Evolutionary conservation across 257 asterid genomes (phyloP).

Genomic region (Nicotiana attenuata): DNA sequence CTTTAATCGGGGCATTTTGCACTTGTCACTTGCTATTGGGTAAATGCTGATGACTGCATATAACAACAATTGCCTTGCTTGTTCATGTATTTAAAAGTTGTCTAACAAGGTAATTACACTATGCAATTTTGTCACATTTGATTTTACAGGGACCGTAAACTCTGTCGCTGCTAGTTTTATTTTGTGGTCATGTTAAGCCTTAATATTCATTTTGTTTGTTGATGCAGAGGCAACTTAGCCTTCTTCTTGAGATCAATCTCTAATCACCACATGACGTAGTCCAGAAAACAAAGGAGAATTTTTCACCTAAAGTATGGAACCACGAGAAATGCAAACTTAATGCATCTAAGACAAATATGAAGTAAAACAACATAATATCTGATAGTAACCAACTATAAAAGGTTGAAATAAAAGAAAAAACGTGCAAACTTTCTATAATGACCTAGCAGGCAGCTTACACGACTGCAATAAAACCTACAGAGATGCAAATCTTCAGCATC

Average conservation of each 20-base stretch:
- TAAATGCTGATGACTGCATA: neutral
- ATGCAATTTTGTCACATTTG: neutral
- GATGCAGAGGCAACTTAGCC: neutral
- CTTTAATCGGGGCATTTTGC: neutral
- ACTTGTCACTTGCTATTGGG: neutral
- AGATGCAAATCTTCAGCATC: slow-evolving; percentile 1
- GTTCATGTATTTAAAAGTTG: neutral
- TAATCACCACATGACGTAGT: neutral
- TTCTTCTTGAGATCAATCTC: slow-evolving; percentile 3
- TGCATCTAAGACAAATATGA: slow-evolving; percentile 5
- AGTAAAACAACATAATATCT: neutral
- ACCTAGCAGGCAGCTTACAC: neutral
- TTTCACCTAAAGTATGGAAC: neutral
- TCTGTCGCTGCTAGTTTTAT: neutral
- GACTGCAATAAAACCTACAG: neutral
- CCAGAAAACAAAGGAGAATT: neutral
- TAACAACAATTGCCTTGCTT: neutral
- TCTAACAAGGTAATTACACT: neutral
- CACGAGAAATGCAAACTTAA: neutral
- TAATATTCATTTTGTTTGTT: neutral
- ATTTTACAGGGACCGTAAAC: neutral
- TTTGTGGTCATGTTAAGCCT: neutral
- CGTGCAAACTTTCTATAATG: neutral
- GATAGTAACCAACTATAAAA: neutral
- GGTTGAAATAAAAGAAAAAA: neutral